Percentiles rank a stretch among this genome's conserved stretches.
Evolutionary conservation across 1,139 yeast genomes (phyloP).

Genomic region (Suhomyces atakaporum): DNA sequence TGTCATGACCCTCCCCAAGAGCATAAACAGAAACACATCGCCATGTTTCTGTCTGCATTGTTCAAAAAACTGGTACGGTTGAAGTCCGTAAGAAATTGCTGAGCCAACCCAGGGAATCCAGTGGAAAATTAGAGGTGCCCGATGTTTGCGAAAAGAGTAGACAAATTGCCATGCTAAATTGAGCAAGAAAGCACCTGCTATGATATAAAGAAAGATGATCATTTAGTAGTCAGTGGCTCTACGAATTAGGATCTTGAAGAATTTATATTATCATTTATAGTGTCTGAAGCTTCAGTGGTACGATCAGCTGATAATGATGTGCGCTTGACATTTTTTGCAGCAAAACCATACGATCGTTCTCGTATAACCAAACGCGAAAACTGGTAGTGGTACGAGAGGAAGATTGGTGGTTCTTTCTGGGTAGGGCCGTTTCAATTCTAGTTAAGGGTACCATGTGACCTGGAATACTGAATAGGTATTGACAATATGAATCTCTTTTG

Average conservation of each 20-base stretch:
- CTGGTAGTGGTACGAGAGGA: no score
- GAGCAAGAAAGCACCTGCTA: slow-evolving; percentile 31
- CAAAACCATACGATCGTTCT: slow-evolving; percentile 11
- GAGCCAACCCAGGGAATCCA: slow-evolving; percentile 97
- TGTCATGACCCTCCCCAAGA: slow-evolving; percentile 90
- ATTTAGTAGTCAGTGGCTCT: no score
- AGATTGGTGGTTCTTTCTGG: no score
- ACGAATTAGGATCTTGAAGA: no score
- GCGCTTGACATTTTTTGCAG: slow-evolving; percentile 10
- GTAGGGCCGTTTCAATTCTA: no score
- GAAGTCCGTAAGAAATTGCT: slow-evolving; percentile 83
- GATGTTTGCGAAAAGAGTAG: slow-evolving; percentile 68
- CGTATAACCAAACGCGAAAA: neutral
- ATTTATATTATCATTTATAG: slow-evolving; percentile 7
- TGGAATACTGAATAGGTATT: no score
- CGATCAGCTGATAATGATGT: slow-evolving; percentile 10
- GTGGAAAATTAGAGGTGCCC: slow-evolving; percentile 89
- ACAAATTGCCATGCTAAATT: slow-evolving; percentile 69
- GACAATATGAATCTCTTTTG: no score
- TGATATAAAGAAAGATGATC: slow-evolving; percentile 26
- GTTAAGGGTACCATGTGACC: no score
- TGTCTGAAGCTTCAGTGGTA: neutral
- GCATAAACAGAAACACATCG: slow-evolving; percentile 84
- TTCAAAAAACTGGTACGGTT: slow-evolving; percentile 86
- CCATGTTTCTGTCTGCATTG: slow-evolving; percentile 80